Evolutionary conservation across 2,329 filamentous ascomycete genomes (phyloP).

Genomic region (Sporothrix schenckii): DNA sequence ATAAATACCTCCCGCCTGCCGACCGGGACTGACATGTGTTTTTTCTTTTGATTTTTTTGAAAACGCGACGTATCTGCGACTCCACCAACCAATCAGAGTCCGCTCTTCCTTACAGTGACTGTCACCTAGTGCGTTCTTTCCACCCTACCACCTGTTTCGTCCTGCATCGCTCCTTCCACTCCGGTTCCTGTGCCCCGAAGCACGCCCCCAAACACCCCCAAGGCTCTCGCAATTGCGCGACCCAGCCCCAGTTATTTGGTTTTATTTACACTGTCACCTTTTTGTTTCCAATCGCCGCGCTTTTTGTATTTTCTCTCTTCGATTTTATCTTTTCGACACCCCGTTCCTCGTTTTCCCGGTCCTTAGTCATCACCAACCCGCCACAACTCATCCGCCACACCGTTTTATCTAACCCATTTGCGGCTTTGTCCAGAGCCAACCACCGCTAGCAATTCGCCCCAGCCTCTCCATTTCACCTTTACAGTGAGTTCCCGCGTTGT

Average conservation of each 20-base stretch:
- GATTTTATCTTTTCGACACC: constrained; percentile 35
- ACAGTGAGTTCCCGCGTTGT: background rate
- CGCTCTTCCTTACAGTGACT: background rate
- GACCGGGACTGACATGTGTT: constrained; percentile 43
- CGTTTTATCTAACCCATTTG: background rate
- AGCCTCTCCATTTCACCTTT: constrained; percentile 23
- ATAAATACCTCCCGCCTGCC: constrained; percentile 47
- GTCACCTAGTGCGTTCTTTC: constrained; percentile 30
- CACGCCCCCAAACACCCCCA: background rate
- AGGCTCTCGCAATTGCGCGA: background rate
- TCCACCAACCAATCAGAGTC: constrained; percentile 35
- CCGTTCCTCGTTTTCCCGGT: constrained; percentile 12
- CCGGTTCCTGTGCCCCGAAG: background rate
- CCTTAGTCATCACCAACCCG: constrained; percentile 27
- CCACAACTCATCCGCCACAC: constrained; percentile 31
- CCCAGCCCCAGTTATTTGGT: background rate
- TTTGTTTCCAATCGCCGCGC: constrained; percentile 31
- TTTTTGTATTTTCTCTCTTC: constrained; percentile 23
- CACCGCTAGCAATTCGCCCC: constrained; percentile 31
- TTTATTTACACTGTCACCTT: constrained; percentile 27
- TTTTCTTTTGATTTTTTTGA: constrained; percentile 41
- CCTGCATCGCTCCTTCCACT: constrained; percentile 9
- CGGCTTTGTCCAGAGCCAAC: constrained; percentile 18
- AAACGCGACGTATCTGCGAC: constrained; percentile 36
- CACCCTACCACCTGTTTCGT: constrained; percentile 3